phyloP scores from a whole-genome alignment of 176 grass and related monocot species.

The Oryza officinalis region DNA sequence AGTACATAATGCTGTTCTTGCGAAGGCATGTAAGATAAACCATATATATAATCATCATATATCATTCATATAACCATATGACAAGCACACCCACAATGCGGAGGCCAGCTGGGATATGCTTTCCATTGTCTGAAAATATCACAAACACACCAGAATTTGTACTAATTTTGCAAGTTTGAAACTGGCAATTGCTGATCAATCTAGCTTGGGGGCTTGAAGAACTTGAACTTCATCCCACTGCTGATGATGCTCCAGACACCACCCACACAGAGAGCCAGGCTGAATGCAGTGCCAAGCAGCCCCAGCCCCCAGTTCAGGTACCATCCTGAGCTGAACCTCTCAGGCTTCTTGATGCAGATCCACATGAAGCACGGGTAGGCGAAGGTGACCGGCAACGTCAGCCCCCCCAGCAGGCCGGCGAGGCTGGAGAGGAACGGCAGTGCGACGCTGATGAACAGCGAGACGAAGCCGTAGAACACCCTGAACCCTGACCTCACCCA shows the following conservation, averaged over 20 bases:
- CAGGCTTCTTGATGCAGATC: conserved; percentile 91
- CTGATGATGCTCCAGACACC: conserved; percentile 93
- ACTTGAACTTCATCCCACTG: conserved; percentile 91
- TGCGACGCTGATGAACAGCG: conserved; percentile 83
- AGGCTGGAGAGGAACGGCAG: conserved; percentile 94
- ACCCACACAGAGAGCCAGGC: conserved; percentile 68
- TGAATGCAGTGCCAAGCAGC: conserved; percentile 71
- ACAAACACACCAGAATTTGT: not conserved
- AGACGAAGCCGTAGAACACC: conserved; percentile 87
- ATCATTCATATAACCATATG: not conserved
- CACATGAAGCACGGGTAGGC: conserved; percentile 99
- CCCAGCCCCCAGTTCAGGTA: conserved; percentile 93
- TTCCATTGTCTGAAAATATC: not conserved
- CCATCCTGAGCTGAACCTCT: conserved; percentile 78
- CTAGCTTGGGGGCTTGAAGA: conserved; percentile 93
- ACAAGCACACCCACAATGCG: not conserved
- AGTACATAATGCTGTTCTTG: conserved; percentile 18
- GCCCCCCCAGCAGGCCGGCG: conserved; percentile 72
- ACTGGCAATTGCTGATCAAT: not conserved
- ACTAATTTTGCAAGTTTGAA: conserved; percentile 1
- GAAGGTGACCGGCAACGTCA: conserved; percentile 88
- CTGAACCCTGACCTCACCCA: conserved; percentile 90
- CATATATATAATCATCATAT: conserved; percentile 11
- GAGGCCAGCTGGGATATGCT: not conserved
- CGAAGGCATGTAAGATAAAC: conserved; percentile 11